Base-by-base conservation (phyloP, 805 yeast genomes). In the Diddensiella santjacobensis region DNA sequence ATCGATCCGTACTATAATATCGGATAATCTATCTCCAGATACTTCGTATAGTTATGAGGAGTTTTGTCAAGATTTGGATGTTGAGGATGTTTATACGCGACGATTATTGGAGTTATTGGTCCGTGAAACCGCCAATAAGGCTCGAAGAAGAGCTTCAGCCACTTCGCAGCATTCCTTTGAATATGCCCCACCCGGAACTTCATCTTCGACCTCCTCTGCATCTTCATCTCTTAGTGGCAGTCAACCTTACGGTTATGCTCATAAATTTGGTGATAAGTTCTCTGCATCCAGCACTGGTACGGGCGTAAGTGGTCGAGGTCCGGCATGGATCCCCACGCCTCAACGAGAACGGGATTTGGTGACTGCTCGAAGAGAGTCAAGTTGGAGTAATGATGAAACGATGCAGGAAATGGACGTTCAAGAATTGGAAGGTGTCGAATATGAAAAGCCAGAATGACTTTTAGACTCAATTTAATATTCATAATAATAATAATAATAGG, bases 41-140 rank as follows among this genome's bases (percentile, higher is more conserved):
- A 24, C 35, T n/a, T 17, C 41, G 15, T 60, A 58, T 40, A 48
- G 52, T 15, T 60, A 55, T 35, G 64, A 59, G 29, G 47, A 48
- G 47, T 60, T 60, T 42, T 57, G 61, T 42, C 29, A 44, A 18
- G 63, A 60, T 38, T 46, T 60, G 22, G 61, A 60, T 31, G 51
- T 56, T 15, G 48, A 53, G 31, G 61, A 57, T 31, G 43, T 50
- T 13, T 59, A 57, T 38, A 49, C 54, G 4, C 47, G 49, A 43
- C 48, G 62, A 22, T 39, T 60, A 5, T 38, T 60, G 22, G 61
- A 58, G 44, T 56, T 57, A 20, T 47, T 60, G 22, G 58, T 60
- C 22, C 38, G 44, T 22, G 64, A 60, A 33, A 60, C 63, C 2
- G 56, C 52, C 19, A 37, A 43, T 15, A 44, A 35, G 40, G 40